Conservation (phyloP, 306 rosid species). For the Prunus davidiana region DNA sequence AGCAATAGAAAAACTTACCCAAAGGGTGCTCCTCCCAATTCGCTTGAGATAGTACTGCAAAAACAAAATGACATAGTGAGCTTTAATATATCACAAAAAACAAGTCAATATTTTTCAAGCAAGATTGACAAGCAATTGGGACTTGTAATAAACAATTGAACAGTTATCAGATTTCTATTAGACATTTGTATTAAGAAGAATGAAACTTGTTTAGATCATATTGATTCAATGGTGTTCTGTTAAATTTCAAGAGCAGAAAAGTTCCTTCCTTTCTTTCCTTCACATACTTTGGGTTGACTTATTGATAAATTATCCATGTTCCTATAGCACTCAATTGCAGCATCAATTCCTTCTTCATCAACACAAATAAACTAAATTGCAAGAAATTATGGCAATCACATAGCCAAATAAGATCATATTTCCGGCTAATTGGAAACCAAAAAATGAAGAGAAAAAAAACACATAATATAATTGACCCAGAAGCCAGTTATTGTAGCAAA, state of each 20-base stretch:
- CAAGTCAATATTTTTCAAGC: not conserved
- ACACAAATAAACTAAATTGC: not conserved
- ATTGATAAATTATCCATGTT: not conserved
- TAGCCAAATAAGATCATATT: not conserved
- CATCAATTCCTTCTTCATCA: not conserved
- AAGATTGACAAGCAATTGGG: not conserved
- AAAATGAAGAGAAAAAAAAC: too few relatives aligned
- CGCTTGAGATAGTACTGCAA: slow-evolving; percentile 81
- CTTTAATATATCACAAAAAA: not conserved
- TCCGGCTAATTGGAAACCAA: not conserved
- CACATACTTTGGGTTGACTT: too few relatives aligned
- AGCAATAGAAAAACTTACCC: slow-evolving; percentile 48
- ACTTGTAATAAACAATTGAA: not conserved
- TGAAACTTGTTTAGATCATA: not conserved
- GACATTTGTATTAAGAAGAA: not conserved
- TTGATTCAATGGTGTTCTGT: not conserved
- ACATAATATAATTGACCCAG: not conserved
- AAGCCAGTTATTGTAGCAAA: not conserved
- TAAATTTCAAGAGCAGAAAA: not conserved
- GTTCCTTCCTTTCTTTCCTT: too few relatives aligned
- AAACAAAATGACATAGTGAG: not conserved
- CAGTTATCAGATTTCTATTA: not conserved
- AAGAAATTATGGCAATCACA: not conserved
- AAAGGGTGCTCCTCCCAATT: slow-evolving; percentile 87
- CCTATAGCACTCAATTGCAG: not conserved